A percentile compares a stretch with the other conserved stretches of the same genome.
These are phyloP conservation scores for Strigomonas galati DNA, from an alignment of 208 protist species.

Conservation along the genomic window DNA sequence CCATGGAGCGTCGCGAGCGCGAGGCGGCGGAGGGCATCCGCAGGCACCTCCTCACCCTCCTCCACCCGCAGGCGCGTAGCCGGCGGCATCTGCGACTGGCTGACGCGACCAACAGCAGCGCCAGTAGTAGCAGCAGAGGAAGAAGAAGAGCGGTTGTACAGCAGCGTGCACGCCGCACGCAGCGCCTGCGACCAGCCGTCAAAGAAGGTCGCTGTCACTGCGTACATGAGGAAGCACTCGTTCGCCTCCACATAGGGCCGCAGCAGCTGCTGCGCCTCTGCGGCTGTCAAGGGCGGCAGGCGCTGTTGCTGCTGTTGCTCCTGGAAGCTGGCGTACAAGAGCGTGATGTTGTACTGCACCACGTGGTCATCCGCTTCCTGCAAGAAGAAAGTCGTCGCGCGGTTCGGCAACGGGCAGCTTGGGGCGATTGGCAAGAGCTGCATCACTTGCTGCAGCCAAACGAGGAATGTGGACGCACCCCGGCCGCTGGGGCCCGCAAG, in stretches of 20 bases:
- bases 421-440: constrained; percentile 48
- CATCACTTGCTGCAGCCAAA: constrained; percentile 60
- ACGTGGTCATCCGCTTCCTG: constrained; percentile 43
- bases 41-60: neutral
- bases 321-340: constrained; percentile 51
- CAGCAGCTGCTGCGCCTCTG: constrained; percentile 45
- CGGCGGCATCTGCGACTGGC: neutral
- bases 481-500: constrained; percentile 19
- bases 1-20: neutral
- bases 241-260: constrained; percentile 65
- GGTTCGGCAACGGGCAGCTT: constrained; percentile 27
- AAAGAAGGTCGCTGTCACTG: constrained; percentile 66
- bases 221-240: constrained; percentile 72
- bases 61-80: neutral
- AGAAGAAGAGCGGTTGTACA: constrained; percentile 37
- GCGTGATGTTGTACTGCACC: constrained; percentile 69
- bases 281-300: constrained; percentile 31
- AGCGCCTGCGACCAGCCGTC: constrained; percentile 71
- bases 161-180: constrained; percentile 39
- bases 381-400: constrained; percentile 47
- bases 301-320: constrained; percentile 31
- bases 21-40: neutral
- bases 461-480: constrained; percentile 36
- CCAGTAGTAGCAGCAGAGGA: too few relatives aligned
- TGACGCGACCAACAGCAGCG: constrained; percentile 35